phyloP scores from a whole-genome alignment of 2,329 filamentous ascomycete genomes.

The Cordyceps fumosorosea region DNA sequence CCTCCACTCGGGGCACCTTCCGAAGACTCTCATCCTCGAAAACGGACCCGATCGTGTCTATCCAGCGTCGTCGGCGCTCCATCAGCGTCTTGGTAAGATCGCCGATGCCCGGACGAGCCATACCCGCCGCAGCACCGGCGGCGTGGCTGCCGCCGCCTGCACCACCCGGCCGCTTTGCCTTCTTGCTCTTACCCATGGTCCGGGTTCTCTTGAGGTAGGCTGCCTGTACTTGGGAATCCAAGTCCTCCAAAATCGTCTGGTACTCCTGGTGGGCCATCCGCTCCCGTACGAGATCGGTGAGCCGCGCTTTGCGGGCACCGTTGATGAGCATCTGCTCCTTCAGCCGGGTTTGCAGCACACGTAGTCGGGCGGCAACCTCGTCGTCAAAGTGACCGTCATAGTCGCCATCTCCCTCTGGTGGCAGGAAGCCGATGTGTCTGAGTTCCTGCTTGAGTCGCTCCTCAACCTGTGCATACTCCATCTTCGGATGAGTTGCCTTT shows the following conservation, averaged over 20 bases:
- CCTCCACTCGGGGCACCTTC: slow-evolving; percentile 59
- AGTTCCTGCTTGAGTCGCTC: slow-evolving; percentile 88
- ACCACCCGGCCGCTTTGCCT: slow-evolving; percentile 73
- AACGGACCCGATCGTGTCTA: slow-evolving; percentile 81
- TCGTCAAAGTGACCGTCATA: slow-evolving; percentile 91
- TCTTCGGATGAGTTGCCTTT: slow-evolving; percentile 64
- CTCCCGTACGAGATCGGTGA: slow-evolving; percentile 83
- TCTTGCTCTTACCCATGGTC: slow-evolving; percentile 89
- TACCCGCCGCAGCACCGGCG: slow-evolving; percentile 45
- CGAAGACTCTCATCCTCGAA: slow-evolving; percentile 77
- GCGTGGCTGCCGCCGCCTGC: slow-evolving; percentile 64
- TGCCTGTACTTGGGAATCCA: slow-evolving; percentile 89
- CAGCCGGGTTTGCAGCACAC: slow-evolving; percentile 75
- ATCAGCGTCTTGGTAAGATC: slow-evolving; percentile 88
- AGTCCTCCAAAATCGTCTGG: slow-evolving; percentile 90
- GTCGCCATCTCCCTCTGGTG: slow-evolving; percentile 60
- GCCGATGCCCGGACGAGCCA: slow-evolving; percentile 73
- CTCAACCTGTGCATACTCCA: slow-evolving; percentile 82
- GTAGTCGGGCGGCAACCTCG: slow-evolving; percentile 83
- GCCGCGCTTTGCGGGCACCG: slow-evolving; percentile 78
- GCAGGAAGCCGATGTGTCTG: slow-evolving; percentile 81
- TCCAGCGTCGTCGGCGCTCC: slow-evolving; percentile 86
- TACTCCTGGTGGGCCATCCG: slow-evolving; percentile 96
- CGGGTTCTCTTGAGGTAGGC: slow-evolving; percentile 94
- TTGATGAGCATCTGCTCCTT: slow-evolving; percentile 81